Base-by-base conservation (phyloP, 2,329 filamentous ascomycete species). In the Aschersonia sp. region DNA sequence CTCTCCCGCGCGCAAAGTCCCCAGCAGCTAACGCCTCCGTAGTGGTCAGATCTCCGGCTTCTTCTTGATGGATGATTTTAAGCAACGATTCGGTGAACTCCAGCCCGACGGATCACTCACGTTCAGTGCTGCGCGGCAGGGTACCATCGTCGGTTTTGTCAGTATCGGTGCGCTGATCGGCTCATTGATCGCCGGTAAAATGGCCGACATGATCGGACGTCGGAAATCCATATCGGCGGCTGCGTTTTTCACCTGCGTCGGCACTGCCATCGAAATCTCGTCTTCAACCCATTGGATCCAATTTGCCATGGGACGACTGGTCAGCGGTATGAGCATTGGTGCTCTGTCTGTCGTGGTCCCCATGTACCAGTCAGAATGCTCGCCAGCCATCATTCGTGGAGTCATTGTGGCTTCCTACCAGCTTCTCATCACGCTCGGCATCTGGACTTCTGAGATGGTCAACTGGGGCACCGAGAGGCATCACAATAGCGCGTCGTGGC, bases 311-410 rank as follows among this genome's bases (percentile, higher is more conserved):
- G 81, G 81, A 44, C 71, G 81, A 43, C 71, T 80, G 53, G 71
- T 83, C n/a, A 81, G 78, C 30, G 81, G 81, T 54, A 59, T 83
- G 2, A 79, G 79, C 22, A 77, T 85, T 44, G 81, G 81, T 31
- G 70, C 75, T 22, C 67, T 84, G 0, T 81, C 76, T 5, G 79
- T 82, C 42, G 66, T 78, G 30, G 78, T 81, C 1, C 78, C 78
- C 44, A 79, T 85, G 76, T 85, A 85, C 55, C 79, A 83, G 58
- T 76, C 72, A 12, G 81, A 85, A 61, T 79, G 73, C 48, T 75
- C 76, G 3, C 81, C 81, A 0, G 71, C 78, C 51, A 73, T 78
- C 50, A 75, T 85, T 46, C 75, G 81, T 55, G 79, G 79, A 56
- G 69, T 78, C 6, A 68, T 84, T 40, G 73, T 85, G 31, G 72